A percentile compares a stretch with the other conserved stretches of the same genome.
phyloP scores from a whole-genome alignment of 1,284 basidiomycete species.

The Fomitopsis palustris region DNA sequence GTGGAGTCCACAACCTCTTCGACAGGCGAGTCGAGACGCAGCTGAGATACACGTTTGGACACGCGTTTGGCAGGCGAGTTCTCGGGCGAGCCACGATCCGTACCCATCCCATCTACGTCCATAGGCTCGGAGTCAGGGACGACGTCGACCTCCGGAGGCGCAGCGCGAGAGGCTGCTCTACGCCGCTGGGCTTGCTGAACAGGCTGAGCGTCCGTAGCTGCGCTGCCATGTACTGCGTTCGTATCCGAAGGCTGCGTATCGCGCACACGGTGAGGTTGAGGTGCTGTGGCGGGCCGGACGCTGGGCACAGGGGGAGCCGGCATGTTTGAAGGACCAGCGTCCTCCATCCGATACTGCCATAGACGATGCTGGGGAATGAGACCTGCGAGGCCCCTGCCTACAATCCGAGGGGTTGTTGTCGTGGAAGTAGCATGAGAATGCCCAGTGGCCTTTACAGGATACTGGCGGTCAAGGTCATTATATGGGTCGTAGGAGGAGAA shows the following conservation, averaged over 20 bases:
- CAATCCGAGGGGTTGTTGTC: conserved; percentile 1
- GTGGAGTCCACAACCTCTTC: conserved; percentile 1
- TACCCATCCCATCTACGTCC: neutral
- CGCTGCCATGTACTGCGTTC: conserved; percentile 12
- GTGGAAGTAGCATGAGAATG: conserved; percentile 8
- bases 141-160: conserved; percentile 13
- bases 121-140: conserved; percentile 28
- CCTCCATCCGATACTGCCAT: neutral
- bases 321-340: neutral
- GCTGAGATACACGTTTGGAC: neutral
- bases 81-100: neutral
- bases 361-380: conserved; percentile 1
- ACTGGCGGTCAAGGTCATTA: conserved; percentile 1
- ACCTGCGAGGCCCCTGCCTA: neutral
- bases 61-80: neutral
- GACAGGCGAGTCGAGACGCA: neutral
- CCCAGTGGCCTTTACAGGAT: neutral
- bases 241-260: conserved; percentile 20
- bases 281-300: neutral
- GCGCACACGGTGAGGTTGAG: neutral
- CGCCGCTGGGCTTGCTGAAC: neutral
- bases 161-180: conserved; percentile 9
- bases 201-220: neutral
- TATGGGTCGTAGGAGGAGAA: neutral
- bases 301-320: neutral